Conservation (phyloP, 2,329 filamentous ascomycete species). For the Xylaria sp. region DNA sequence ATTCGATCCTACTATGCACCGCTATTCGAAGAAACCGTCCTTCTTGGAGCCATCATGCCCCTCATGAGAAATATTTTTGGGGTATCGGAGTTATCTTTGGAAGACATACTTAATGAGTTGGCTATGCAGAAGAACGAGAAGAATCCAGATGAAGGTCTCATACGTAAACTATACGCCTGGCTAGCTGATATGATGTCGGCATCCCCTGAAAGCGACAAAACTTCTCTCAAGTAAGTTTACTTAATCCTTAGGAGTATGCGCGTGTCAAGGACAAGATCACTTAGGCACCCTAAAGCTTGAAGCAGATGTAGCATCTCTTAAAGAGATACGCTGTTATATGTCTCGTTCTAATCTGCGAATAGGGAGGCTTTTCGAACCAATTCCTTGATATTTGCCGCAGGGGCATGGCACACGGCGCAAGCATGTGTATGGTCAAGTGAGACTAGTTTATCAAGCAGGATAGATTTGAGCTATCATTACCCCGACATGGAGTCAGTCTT, state of each 20-base stretch:
- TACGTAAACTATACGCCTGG: conserved; percentile 12
- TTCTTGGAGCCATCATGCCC: not conserved
- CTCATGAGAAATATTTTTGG: conserved; percentile 13
- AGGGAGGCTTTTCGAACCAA: conserved; percentile 35
- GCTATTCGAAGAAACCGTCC: not conserved
- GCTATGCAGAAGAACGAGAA: conserved; percentile 2
- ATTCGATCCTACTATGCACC: conserved; percentile 8
- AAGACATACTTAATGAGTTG: conserved; percentile 21
- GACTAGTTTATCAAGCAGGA: conserved; percentile 43
- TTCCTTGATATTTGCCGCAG: conserved; percentile 32
- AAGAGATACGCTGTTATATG: no score
- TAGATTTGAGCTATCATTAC: conserved; percentile 47
- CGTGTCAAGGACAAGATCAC: not conserved
- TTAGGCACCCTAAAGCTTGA: not conserved
- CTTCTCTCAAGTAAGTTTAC: conserved; percentile 9
- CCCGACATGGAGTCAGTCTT: conserved; percentile 47
- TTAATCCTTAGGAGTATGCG: no score
- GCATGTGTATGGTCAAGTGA: conserved; percentile 53
- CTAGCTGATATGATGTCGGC: not conserved
- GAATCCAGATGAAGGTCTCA: not conserved
- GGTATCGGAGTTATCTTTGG: conserved; percentile 4
- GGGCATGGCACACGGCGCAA: conserved; percentile 46
- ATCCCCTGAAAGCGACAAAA: not conserved
- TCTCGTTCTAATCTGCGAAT: no score
- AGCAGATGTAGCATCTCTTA: not conserved